phyloP scores from a whole-genome alignment of 345 rosid genomes.

The Sapria himalayana region DNA sequence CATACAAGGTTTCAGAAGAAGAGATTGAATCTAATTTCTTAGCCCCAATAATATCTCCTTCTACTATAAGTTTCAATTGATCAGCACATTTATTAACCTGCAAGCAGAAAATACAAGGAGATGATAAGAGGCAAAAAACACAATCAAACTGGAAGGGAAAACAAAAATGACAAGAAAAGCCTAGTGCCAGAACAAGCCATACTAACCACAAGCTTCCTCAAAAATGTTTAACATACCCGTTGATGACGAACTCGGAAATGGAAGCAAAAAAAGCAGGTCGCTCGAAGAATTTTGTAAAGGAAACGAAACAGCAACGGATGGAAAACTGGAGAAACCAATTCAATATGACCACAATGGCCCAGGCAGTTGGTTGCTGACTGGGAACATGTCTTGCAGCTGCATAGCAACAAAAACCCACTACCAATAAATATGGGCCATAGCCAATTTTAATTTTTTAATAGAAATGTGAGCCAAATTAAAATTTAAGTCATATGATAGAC shows the following conservation, averaged over 20 bases:
- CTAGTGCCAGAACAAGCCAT: too few relatives aligned
- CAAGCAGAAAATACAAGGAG: too few relatives aligned
- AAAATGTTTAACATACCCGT: too few relatives aligned
- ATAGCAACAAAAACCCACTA: slow-evolving; percentile 7
- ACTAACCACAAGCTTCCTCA: too few relatives aligned
- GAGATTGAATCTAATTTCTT: slow-evolving; percentile 25
- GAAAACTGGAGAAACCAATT: slow-evolving; percentile 47
- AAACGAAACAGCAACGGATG: slow-evolving; percentile 58
- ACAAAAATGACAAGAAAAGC: slow-evolving; percentile 1
- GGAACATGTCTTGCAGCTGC: slow-evolving; percentile 76
- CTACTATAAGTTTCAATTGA: slow-evolving; percentile 47
- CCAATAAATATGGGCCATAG: slow-evolving; percentile 3
- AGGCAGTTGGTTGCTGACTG: slow-evolving; percentile 38
- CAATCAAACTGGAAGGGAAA: slow-evolving; percentile 4
- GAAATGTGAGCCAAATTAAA: too few relatives aligned
- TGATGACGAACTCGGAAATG: slow-evolving; percentile 39
- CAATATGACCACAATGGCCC: slow-evolving; percentile 87
- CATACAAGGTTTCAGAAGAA: slow-evolving; percentile 9
- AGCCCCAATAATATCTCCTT: slow-evolving; percentile 62
- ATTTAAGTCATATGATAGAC: too few relatives aligned
- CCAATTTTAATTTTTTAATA: too few relatives aligned
- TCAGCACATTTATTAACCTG: slow-evolving; percentile 41
- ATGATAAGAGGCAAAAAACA: slow-evolving; percentile 5
- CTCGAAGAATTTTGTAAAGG: slow-evolving; percentile 35
- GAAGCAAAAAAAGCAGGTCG: slow-evolving; percentile 45